Percentiles rank a stretch among this genome's conserved stretches.
Conservation (phyloP, 2,329 filamentous ascomycete species). For the Meredithiella fracta region DNA sequence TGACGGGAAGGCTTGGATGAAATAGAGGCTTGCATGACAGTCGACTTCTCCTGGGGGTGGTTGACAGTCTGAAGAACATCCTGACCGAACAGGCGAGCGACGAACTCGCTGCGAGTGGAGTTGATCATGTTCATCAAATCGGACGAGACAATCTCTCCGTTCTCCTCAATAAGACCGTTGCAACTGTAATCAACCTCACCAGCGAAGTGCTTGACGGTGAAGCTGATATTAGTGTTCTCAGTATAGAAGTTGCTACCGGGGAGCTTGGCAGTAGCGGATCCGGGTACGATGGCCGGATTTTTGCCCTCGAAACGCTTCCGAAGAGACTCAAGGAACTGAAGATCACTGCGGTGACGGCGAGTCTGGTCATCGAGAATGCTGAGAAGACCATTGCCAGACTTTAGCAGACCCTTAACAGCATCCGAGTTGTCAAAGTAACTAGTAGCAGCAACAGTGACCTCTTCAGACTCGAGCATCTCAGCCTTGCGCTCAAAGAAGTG, state of each 20-base stretch:
- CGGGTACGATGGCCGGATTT: constrained; percentile 74
- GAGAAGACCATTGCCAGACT: constrained; percentile 79
- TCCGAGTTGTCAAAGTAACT: constrained; percentile 98
- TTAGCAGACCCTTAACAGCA: constrained; percentile 78
- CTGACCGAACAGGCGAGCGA: constrained; percentile 85
- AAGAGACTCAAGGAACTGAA: constrained; percentile 78
- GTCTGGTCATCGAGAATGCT: constrained; percentile 95
- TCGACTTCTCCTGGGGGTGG: constrained; percentile 79
- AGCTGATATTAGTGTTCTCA: constrained; percentile 61
- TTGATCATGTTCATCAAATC: constrained; percentile 91
- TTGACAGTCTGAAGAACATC: constrained; percentile 81
- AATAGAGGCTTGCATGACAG: constrained; percentile 90
- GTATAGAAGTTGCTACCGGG: constrained; percentile 84
- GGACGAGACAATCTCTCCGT: constrained; percentile 87
- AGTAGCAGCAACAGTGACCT: constrained; percentile 75
- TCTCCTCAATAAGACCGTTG: constrained; percentile 78
- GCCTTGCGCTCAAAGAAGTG: constrained; percentile 93
- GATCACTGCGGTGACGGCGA: constrained; percentile 69
- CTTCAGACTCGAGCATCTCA: constrained; percentile 84
- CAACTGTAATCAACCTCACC: constrained; percentile 91
- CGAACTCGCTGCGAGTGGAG: constrained; percentile 73
- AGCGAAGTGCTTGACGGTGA: constrained; percentile 88
- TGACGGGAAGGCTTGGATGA: constrained; percentile 88
- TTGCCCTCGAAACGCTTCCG: constrained; percentile 89
- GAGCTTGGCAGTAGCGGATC: constrained; percentile 55